Percentiles rank a stretch among this genome's conserved stretches.
These are phyloP conservation scores for Phytophthora pinifolia DNA, from an alignment of 352 stramenopile species.

Conservation along the genomic window DNA sequence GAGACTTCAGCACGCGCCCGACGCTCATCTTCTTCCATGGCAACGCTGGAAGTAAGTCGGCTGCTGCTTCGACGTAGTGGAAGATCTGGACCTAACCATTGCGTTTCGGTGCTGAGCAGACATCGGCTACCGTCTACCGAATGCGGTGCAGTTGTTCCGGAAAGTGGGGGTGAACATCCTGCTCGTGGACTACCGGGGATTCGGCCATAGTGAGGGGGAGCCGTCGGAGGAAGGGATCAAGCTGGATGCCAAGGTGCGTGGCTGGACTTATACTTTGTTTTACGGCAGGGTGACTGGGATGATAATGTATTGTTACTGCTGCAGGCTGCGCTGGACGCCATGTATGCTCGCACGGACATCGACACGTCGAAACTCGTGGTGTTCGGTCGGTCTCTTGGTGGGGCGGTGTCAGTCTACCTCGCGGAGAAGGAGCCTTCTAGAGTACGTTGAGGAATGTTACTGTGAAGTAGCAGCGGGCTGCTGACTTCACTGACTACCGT, in stretches of 20 bases:
- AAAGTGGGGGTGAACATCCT: conserved; percentile 90
- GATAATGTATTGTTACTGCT: conserved; percentile 3
- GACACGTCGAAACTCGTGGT: conserved; percentile 89
- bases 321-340: conserved; percentile 77
- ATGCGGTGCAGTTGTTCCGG: conserved; percentile 89
- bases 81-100: neutral
- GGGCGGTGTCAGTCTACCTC: conserved; percentile 91
- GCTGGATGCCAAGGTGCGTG: conserved; percentile 84
- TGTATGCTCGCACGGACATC: conserved; percentile 73
- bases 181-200: conserved; percentile 95
- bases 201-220: conserved; percentile 88
- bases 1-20: conserved; percentile 43
- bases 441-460: conserved; percentile 21
- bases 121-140: conserved; percentile 93
- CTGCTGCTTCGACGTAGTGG: neutral
- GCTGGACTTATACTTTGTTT: neutral
- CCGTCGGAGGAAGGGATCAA: conserved; percentile 90
- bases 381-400: conserved; percentile 92
- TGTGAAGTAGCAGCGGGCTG: neutral
- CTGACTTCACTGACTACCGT: too few species aligned
- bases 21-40: conserved; percentile 96
- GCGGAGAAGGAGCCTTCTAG: conserved; percentile 76
- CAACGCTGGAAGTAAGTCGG: conserved; percentile 88
- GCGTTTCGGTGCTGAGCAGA: conserved; percentile 43
- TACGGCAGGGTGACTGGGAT: neutral